Base-by-base conservation (phyloP, 108 stramenopile genomes). In the Skeletonema potamos region DNA sequence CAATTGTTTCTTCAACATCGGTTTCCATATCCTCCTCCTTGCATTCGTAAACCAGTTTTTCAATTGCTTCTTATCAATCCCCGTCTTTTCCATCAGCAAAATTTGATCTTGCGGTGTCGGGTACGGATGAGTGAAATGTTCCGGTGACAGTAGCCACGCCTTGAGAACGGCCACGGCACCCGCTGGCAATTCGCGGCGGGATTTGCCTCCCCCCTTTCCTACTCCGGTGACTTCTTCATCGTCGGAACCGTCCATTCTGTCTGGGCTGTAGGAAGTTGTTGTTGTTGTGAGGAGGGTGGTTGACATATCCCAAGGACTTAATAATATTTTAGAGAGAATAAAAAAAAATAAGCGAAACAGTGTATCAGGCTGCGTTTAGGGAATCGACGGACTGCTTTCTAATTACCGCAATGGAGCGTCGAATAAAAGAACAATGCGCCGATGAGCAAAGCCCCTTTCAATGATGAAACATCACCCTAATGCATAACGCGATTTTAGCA, bases 31-130 rank as follows among this genome's bases (percentile, higher is more conserved):
- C 78, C 96, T 77, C 46, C 96, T 67, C 54, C 96, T 70, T 2
- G 96, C 96, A 70, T 97, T 97, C 44, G 96, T 97, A 67, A 97
- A 97, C 96, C 96, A 97, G 62, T 97, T 97, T 81, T 97, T 97
- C 30, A 97, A 82, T 73, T 97, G 96, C 76, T 96, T 96, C 73
- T 94, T 96, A 67, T 96, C 95, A 60, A 97, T 96, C 13, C 96
- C 95, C 17, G 96, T 97, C 79, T 91, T 88, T 64, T 92, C 91
- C 96, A 95, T 96, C 43, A 97, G 80, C 89, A 89, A 85, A 24
- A 82, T 78, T 68, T 96, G 96, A 71, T 97, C 94, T 70, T 93
- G 93, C 6, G 94, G 92, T 8, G 94, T 94, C 30, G 94, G 94
- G 79, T 95, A 96, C 4, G 96, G 96, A 76, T 97, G 94, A 24